Evolutionary conservation across 2,329 filamentous ascomycete species (phyloP).

Genomic region (Dryadomyces quercivorus): DNA sequence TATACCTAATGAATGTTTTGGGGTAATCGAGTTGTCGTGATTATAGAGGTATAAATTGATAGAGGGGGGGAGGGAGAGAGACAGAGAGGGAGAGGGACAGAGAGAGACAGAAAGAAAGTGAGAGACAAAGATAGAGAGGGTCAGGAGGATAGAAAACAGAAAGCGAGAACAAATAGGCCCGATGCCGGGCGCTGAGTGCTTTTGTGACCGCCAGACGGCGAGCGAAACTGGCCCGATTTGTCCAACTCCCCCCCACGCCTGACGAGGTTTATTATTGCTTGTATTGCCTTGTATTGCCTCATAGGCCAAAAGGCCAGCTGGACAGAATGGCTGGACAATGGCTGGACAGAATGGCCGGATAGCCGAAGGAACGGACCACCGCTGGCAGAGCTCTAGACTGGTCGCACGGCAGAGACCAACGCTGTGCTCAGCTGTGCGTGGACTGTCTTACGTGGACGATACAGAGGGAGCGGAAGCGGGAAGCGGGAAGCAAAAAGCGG

Average conservation of each 20-base stretch:
- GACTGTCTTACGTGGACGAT: background rate
- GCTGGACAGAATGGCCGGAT: background rate
- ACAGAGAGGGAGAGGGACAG: background rate
- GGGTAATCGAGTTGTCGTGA: background rate
- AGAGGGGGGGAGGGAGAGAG: background rate
- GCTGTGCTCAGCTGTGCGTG: background rate
- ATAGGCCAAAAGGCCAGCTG: background rate
- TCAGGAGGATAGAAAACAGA: conserved; percentile 1
- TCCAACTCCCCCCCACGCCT: background rate
- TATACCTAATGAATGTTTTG: background rate
- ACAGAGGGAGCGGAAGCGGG: background rate
- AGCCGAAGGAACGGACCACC: background rate
- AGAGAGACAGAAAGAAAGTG: background rate
- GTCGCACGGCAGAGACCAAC: no score
- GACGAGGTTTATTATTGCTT: no score
- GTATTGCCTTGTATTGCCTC: background rate
- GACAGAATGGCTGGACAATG: background rate
- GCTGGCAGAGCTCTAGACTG: background rate
- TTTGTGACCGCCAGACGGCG: background rate
- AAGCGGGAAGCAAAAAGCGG: background rate
- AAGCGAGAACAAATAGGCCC: background rate
- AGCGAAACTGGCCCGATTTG: background rate
- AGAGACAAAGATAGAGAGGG: no score
- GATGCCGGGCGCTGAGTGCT: background rate
- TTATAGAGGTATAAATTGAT: background rate